Evolutionary conservation across 2,329 filamentous ascomycete genomes (phyloP).

Genomic region (Pezicula radicicola): DNA sequence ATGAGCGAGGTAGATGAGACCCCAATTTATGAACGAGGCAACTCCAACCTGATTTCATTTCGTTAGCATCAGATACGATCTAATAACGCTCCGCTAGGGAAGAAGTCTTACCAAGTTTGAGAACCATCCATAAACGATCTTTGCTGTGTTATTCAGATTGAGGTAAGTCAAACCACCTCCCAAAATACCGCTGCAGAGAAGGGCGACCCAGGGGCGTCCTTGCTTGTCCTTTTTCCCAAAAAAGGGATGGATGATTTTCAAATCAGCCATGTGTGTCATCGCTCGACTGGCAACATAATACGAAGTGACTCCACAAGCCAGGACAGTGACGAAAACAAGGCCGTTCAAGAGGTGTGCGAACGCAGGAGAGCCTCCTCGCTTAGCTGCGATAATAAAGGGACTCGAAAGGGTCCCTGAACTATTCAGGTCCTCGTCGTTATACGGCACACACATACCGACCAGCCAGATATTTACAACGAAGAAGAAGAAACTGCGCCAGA

Average conservation of each 20-base stretch:
- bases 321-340: slow-evolving; percentile 44
- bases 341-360: slow-evolving; percentile 49
- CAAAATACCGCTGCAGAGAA: slow-evolving; percentile 39
- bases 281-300: slow-evolving; percentile 47
- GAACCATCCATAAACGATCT: slow-evolving; percentile 56
- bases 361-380: slow-evolving; percentile 43
- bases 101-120: slow-evolving; percentile 47
- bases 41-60: slow-evolving; percentile 48
- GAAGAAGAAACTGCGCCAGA: slow-evolving; percentile 40
- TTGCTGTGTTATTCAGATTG: slow-evolving; percentile 37
- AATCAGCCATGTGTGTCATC: slow-evolving; percentile 44
- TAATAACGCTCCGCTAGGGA: no score
- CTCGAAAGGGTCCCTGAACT: slow-evolving; percentile 17
- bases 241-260: slow-evolving; percentile 49
- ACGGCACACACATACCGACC: slow-evolving; percentile 36
- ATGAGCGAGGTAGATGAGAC: slow-evolving; percentile 58
- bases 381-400: slow-evolving; percentile 47
- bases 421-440: slow-evolving; percentile 22
- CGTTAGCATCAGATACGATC: not conserved
- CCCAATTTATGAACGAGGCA: slow-evolving; percentile 72
- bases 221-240: slow-evolving; percentile 53
- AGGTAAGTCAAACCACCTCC: slow-evolving; percentile 59
- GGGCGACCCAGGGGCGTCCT: slow-evolving; percentile 52
- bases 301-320: slow-evolving; percentile 46
- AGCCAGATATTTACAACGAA: slow-evolving; percentile 38